Evolutionary conservation across 1,284 basidiomycete genomes (phyloP).

Genomic region (Leccinum pallidistipes): DNA sequence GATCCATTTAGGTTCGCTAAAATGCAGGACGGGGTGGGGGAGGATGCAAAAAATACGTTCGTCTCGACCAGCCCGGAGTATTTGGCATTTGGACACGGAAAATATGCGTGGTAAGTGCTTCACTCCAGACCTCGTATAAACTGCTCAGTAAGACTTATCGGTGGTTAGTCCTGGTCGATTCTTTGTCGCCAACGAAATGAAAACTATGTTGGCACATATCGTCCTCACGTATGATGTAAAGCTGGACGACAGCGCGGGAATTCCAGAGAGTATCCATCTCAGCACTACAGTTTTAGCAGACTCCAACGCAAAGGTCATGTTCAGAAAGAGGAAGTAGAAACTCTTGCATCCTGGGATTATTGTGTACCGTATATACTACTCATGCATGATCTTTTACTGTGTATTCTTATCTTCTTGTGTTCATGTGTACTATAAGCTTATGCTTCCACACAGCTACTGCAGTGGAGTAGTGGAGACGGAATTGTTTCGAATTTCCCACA

Average conservation of each 20-base stretch:
- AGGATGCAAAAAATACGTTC: slow-evolving; percentile 21
- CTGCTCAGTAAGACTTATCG: background rate
- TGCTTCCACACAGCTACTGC: background rate
- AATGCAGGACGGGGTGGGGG: slow-evolving; percentile 16
- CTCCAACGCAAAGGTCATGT: slow-evolving; percentile 4
- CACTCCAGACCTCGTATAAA: background rate
- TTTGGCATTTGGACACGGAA: slow-evolving; percentile 22
- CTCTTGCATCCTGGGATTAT: background rate
- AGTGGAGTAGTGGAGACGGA: background rate
- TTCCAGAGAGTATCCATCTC: slow-evolving; percentile 14
- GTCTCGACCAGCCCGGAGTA: slow-evolving; percentile 16
- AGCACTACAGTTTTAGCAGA: background rate
- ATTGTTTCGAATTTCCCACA: background rate
- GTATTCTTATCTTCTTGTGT: no score
- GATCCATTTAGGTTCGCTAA: slow-evolving; percentile 35
- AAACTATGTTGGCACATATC: slow-evolving; percentile 31
- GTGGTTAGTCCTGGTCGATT: slow-evolving; percentile 34
- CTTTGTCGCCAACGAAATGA: slow-evolving; percentile 29
- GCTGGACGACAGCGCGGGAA: slow-evolving; percentile 22
- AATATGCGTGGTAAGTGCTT: slow-evolving; percentile 17
- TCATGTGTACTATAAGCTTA: no score
- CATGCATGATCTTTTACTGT: background rate
- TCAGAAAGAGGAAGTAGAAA: slow-evolving; percentile 7
- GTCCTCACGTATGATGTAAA: slow-evolving; percentile 31
- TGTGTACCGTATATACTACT: background rate